Base-by-base conservation (phyloP, 768 basidiomycete species). In the Mycena epipterygia region DNA sequence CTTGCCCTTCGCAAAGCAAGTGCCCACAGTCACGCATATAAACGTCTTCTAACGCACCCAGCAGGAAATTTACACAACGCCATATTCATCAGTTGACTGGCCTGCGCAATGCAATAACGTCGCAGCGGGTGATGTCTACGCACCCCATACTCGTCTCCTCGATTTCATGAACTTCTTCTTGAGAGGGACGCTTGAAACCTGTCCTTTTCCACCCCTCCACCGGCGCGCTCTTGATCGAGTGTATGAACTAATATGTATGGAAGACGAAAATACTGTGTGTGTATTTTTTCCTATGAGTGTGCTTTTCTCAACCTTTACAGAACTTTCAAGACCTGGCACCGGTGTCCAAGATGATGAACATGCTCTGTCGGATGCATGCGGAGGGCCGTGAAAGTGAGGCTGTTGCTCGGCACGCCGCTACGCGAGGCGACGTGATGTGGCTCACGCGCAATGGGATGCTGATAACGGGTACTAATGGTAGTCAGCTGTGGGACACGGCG, bases 261-360 rank as follows among this genome's bases (percentile, higher is more conserved):
- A 99, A 77, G 97, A 99, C 79, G 98, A 98, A 79, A 98, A 99
- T 80, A 98, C 97, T 0, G 87, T 82, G 9, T 16, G 58, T 56
- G 2, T 46, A 1, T 1, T 13, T 58, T 32, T 3, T 42, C 27
- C 41, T 21, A 49, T 17, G 25, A 33, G 25, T 9, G 3, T 19
- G n/a, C 6, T 8, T 19, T 39, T 17, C 33, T 58, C 17, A 53
- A 30, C 6, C 21, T 9, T 29, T 16, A n/a, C 56, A 70, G 90
- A 93, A 94, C 79, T 96, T 93, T 79, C 96, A 97, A 79, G 90
- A 89, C 33, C 86, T 99, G 49, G 97, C 91, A 0, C 97, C 97
- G 1, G 96, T 98, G 30, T 95, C 92, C 55, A 98, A 98, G 82
- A 95, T 96, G 90, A 93, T 98, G 88, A 96, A 98, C 83, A 87